Evolutionary conservation across 1,139 yeast species (phyloP), one percentile per base, ranked within the genome.

Genomic region (Debaryomyces fabryi): DNA sequence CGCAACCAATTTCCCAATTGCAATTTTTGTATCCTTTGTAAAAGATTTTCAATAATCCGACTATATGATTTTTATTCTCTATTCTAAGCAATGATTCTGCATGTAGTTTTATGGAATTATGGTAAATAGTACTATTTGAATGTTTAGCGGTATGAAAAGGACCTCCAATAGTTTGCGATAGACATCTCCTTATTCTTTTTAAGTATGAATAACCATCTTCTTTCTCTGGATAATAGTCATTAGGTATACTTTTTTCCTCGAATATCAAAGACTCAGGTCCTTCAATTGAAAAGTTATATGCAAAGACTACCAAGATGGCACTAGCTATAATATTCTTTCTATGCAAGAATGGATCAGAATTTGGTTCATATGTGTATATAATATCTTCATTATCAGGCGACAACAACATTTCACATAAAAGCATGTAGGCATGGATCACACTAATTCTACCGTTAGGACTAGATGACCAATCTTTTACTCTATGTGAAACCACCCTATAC

Each of bases 1-100:
- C 90, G 50, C 79, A 69, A 5, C 83, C 80, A 32, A 83, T 70
- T 46, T 82, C 83, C 84, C 86, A 85, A 55, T 81, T 82, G 56
- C 85, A 74, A 41, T 68, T 68, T 52, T 69, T 61, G 53, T 81
- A 67, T 49, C 71, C 68, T 5, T 68, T 64, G 1, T 81, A 78
- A 27, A 84, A 71, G 52, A 80, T 63, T 44, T 71, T 72, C 53
- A 85, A 69, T 39, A 85, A 63, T 0, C 90, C 90, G 50, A 81
- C 72, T 42, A 83, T 68, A 48, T 82, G 74, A 50, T 75, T 75
- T 55, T 74, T 73, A 46, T 75, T 69, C 18, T 72, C 59, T 20
- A 80, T 70, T 5, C 55, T 54, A 5, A 76, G 74, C 39, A 82
- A 59, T 46, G 74, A 62, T 47, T 76, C 68, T 58, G 79, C 62